Base-by-base conservation (phyloP, 306 rosid species). In the Quercus cerris region DNA sequence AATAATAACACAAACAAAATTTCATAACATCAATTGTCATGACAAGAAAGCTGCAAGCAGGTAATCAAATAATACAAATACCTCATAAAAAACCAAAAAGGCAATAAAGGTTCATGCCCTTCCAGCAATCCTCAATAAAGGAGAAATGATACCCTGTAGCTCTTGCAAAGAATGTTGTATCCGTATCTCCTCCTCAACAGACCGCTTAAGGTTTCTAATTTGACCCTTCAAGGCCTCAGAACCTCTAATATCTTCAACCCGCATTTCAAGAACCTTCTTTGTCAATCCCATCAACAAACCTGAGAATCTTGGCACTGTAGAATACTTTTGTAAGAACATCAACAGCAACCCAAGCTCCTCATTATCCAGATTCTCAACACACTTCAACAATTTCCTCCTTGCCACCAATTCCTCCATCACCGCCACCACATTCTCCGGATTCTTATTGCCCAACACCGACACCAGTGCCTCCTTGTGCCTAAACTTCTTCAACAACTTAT, bases 371-470 rank as follows among this genome's bases (percentile, higher is more conserved):
- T 96, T 88, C 14, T 66, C 75, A 28, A 87, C 86, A 57, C 92
- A 90, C 79, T 81, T 89, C 83, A 93, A 57, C 78, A 96, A 70
- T 58, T 91, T 93, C 92, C 72, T 91, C 78, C 99, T 90, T 3
- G 97, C 87, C 61, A 91, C 91, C 87, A 94, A 81, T 73, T 94
- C 98, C 83, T 94, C 98, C 92, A 90, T 91, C 71, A 92, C 92
- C 6, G 98, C 98, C 75, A 92, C 75, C 56, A 88, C 95, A 84
- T 89, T 81, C 55, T 88, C 98, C 0, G 89, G 94, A 81, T 91
- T 88, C 78, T 85, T 92, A 46, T 86, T 58, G 6, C 85, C 83
- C 81, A 94, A 82, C 55, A 90, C 97, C 0, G 86, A 94, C 44
- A 91, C 91, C 51, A 94, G 27, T 61, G 97, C 99, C 30, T 89